These are phyloP conservation scores for Trametes versicolor DNA, from an alignment of 1,284 basidiomycete genomes.

Conservation along the genomic window DNA sequence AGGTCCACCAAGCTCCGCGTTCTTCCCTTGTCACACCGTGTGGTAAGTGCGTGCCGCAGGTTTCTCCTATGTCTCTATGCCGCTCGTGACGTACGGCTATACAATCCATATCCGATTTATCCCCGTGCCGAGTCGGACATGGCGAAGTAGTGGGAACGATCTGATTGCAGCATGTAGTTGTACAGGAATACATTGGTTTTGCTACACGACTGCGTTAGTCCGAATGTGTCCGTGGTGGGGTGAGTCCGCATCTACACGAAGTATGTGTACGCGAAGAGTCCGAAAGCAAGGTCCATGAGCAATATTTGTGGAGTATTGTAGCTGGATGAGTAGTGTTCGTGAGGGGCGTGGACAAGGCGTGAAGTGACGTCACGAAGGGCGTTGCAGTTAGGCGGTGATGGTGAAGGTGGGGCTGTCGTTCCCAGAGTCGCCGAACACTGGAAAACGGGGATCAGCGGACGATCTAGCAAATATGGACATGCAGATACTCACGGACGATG, in stretches of 20 bases:
- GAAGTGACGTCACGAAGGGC: conserved; percentile 8
- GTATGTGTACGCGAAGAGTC: background rate
- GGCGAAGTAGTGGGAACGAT: background rate
- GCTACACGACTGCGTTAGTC: conserved; percentile 10
- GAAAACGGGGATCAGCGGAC: background rate
- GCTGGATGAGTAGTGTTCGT: conserved; percentile 18
- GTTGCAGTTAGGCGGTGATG: conserved; percentile 35
- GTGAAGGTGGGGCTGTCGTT: conserved; percentile 46
- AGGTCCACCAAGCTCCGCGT: background rate
- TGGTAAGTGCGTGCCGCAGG: background rate
- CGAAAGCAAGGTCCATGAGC: conserved; percentile 23
- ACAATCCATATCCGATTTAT: too few species aligned
- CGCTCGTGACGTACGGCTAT: background rate
- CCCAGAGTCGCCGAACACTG: conserved; percentile 50
- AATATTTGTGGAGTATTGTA: conserved; percentile 15
- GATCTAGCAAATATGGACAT: too few species aligned
- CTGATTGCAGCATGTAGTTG: conserved; percentile 13
- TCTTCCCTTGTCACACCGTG: background rate
- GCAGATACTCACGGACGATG: conserved; percentile 43
- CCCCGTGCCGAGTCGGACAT: background rate
- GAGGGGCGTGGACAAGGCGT: conserved; percentile 27
- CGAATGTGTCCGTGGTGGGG: conserved; percentile 1
- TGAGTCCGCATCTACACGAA: conserved; percentile 17
- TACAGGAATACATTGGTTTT: conserved; percentile 14
- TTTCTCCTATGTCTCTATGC: background rate